A percentile compares a stretch with the other conserved stretches of the same genome.
Conservation (phyloP, 164 flowering plant genomes). For the Magnolia sinica region DNA sequence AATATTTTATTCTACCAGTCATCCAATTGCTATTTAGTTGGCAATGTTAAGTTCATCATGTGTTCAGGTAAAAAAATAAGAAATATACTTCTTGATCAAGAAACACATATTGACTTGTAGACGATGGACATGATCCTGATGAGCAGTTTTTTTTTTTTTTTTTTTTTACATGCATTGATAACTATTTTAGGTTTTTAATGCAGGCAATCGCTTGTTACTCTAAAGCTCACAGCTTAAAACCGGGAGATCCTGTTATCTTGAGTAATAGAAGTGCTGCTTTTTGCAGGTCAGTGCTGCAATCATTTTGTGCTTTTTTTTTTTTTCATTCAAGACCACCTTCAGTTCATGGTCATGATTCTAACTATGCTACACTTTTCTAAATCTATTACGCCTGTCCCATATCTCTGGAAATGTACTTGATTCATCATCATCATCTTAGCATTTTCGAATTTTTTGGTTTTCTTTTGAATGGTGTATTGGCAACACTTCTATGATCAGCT, state of each 20-base stretch:
- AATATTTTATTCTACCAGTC: too few species aligned
- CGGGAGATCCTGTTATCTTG: constrained; percentile 68
- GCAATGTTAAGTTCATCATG: neutral
- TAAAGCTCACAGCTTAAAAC: constrained; percentile 67
- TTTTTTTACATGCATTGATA: neutral
- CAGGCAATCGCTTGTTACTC: constrained; percentile 77
- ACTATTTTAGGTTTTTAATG: constrained; percentile 9
- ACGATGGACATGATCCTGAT: neutral
- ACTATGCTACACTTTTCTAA: neutral
- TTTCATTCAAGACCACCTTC: neutral
- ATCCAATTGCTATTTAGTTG: too few species aligned
- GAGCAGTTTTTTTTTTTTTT: too few species aligned
- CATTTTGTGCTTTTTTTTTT: neutral
- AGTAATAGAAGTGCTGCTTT: constrained; percentile 76
- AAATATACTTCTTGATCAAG: neutral
- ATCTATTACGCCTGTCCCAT: neutral
- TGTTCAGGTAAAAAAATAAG: neutral
- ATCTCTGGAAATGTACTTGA: neutral
- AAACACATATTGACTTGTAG: neutral
- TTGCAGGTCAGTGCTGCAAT: constrained; percentile 46
- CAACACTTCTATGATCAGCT: neutral
- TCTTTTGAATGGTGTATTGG: neutral
- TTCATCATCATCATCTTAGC: neutral
- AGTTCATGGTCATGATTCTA: neutral
- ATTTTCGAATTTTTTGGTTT: too few species aligned